Base-by-base conservation (phyloP, 1,139 yeast species). In the Debaryomycetaceae sp. region DNA sequence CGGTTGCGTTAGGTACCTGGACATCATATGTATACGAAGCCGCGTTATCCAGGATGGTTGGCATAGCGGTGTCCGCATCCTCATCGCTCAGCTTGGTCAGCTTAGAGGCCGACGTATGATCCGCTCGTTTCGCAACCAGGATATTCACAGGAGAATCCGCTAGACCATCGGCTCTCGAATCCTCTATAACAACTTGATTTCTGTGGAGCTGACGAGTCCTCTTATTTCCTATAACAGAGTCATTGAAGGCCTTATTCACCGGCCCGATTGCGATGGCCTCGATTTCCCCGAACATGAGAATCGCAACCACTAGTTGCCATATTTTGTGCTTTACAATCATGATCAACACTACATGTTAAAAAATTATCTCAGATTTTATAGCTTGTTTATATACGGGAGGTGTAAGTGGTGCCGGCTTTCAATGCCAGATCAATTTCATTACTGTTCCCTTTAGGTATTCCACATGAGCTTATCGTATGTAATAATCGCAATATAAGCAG, bases 11-110 rank as follows among this genome's bases (percentile, higher is more conserved):
- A 11, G 58, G 58, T 3, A 52, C 44, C n/a, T 41, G 45, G 6
- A 53, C 39, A 40, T 46, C 43, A 33, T 52, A 53, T 3, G 56
- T 41, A 31, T 53, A 51, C 4, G 57, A 42, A 6, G 46, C 35
- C 7, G 46, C 9, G 31, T 24, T 8, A n/a, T 15, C 34, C 14
- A 15, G 17, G 15, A 30, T 13, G 3, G 31, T 30, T n/a, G 31
- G 31, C 17, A 30, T 13, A 8, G 13, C 31, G 31, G 9, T 13
- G 11, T 22, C 26, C 4, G 7, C 26, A 22, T 11, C 26, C 26
- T 22, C 26, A 11, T 22, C 26, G 11, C 26, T 22, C 26, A 22
- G 26, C 26, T 8, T 22, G 26, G 26, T 22, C 26, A 22, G 26
- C 26, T 8, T 22, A 11, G 26, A 8, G 26, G 26, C 11, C 26